phyloP scores from a whole-genome alignment of 441 rosid species.

The Populus tomentosa region DNA sequence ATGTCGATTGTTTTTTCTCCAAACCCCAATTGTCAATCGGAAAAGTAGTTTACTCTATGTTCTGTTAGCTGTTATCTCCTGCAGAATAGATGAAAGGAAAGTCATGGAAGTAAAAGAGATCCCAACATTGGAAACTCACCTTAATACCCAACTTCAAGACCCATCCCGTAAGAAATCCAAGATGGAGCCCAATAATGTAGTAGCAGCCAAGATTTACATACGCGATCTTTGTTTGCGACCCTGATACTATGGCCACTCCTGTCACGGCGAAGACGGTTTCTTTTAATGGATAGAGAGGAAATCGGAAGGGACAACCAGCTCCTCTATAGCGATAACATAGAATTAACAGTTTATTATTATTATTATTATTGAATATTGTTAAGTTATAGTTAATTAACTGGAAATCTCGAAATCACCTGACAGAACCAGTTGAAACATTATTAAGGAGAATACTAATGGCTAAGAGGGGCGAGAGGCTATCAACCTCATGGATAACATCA shows the following conservation, averaged over 20 bases:
- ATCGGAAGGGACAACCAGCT: neutral
- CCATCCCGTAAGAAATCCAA: conserved; percentile 58
- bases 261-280: neutral
- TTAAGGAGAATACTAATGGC: conserved; percentile 57
- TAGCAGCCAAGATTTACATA: conserved; percentile 65
- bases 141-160: conserved; percentile 37
- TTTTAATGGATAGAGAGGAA: neutral
- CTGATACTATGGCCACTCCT: conserved; percentile 78
- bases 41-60: too few species aligned
- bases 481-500: conserved; percentile 42
- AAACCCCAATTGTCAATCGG: too few species aligned
- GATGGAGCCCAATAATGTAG: conserved; percentile 58
- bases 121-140: conserved; percentile 24
- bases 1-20: too few species aligned
- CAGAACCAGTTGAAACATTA: conserved; percentile 58
- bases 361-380: neutral
- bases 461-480: conserved; percentile 39
- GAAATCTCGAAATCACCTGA: conserved; percentile 36
- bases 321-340: neutral
- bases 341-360: too few species aligned
- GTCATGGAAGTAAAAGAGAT: neutral
- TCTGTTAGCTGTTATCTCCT: too few species aligned
- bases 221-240: conserved; percentile 70
- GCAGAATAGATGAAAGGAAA: too few species aligned
- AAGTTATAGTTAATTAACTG: neutral